Evolutionary conservation across 108 stramenopile genomes (phyloP).

Genomic region (Pinguiococcus pyrenoidosus): DNA sequence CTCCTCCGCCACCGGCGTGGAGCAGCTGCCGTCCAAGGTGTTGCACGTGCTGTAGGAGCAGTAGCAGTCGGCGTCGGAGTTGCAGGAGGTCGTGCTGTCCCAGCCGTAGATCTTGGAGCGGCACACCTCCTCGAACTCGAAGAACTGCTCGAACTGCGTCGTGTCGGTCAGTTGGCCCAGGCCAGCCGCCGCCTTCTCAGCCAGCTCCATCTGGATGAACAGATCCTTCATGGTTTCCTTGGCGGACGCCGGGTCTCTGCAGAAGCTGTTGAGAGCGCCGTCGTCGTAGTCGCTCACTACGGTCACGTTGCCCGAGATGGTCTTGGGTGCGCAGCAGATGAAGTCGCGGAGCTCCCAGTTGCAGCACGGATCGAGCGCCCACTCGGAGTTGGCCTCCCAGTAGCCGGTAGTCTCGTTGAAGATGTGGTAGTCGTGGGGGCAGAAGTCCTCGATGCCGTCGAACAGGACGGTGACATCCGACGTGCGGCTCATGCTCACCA

Average conservation of each 20-base stretch:
- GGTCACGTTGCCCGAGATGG: not conserved
- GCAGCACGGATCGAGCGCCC: not conserved
- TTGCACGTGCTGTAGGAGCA: not conserved
- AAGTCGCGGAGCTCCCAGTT: conserved; percentile 1
- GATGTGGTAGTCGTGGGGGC: not conserved
- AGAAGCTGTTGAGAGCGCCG: not conserved
- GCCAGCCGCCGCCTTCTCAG: not conserved
- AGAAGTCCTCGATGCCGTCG: not conserved
- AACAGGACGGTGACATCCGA: not conserved
- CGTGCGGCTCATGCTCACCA: not conserved
- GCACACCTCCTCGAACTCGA: conserved; percentile 1
- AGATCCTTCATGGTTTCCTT: not conserved
- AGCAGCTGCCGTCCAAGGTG: not conserved
- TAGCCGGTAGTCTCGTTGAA: not conserved
- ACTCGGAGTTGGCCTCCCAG: not conserved
- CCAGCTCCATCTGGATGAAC: not conserved
- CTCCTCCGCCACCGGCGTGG: not conserved
- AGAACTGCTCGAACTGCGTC: not conserved
- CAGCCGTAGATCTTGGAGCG: not conserved
- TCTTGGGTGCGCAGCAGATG: not conserved
- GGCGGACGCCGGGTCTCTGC: not conserved
- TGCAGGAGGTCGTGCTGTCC: too few relatives aligned
- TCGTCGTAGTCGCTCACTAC: not conserved
- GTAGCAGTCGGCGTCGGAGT: conserved; percentile 1
- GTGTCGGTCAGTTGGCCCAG: not conserved